These are phyloP conservation scores for Udeniomyces megalosporus DNA, from an alignment of 768 basidiomycete genomes.

Conservation along the genomic window DNA sequence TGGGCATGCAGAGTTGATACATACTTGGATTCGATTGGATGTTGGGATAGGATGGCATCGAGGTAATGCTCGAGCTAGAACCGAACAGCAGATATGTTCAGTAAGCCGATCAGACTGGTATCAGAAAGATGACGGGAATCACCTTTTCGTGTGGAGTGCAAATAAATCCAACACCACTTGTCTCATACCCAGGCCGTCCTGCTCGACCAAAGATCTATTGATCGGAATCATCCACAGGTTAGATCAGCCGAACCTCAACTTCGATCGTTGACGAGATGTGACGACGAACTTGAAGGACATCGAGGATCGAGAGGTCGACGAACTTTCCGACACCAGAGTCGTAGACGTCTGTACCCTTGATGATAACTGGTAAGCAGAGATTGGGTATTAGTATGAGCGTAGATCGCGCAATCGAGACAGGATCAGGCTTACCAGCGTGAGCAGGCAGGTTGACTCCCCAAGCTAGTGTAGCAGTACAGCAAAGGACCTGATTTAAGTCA, in stretches of 20 bases:
- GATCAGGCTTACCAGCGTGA: conserved; percentile 54
- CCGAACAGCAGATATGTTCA: not conserved
- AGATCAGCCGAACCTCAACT: not conserved
- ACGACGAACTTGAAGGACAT: conserved; percentile 49
- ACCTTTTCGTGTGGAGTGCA: conserved; percentile 80
- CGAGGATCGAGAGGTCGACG: conserved; percentile 79
- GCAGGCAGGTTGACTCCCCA: conserved; percentile 99
- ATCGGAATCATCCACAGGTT: not conserved
- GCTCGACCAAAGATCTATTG: conserved; percentile 84
- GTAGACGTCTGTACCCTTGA: conserved; percentile 95
- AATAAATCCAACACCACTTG: conserved; percentile 90
- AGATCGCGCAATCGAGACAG: not conserved
- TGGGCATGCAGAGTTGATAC: conserved; percentile 20
- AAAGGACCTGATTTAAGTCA: conserved; percentile 93
- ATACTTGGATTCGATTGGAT: conserved; percentile 90
- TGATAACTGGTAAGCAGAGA: conserved; percentile 44
- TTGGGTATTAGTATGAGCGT: not conserved
- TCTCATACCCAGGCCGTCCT: conserved; percentile 47
- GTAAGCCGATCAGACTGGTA: not conserved
- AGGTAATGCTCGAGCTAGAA: conserved; percentile 59
- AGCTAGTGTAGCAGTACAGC: conserved; percentile 93
- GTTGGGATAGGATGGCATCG: conserved; percentile 71
- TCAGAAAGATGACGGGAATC: not conserved
- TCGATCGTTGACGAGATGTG: not conserved
- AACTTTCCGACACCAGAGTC: conserved; percentile 79